Conservation (phyloP, 2,329 filamentous ascomycete species). For the Aspergillus costaricaensis region DNA sequence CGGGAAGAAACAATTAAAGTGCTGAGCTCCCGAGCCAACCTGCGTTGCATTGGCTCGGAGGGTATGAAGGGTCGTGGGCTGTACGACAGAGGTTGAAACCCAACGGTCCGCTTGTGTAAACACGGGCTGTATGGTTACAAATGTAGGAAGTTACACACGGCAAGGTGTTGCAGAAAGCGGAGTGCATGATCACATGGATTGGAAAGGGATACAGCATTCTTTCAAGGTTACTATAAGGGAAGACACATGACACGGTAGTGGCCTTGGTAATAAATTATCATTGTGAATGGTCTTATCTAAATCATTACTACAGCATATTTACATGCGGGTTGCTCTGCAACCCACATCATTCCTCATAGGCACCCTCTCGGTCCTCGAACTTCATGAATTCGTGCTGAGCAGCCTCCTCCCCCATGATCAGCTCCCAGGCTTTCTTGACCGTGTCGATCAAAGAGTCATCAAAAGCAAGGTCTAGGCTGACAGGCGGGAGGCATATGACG, state of each 20-base stretch:
- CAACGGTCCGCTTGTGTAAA: background rate
- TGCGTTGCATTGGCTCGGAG: background rate
- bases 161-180: background rate
- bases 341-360: slow-evolving; percentile 47
- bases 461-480: slow-evolving; percentile 69
- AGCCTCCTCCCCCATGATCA: slow-evolving; percentile 57
- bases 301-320: background rate
- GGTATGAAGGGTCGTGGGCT: background rate
- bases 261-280: background rate
- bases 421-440: slow-evolving; percentile 71
- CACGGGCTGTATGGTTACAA: background rate
- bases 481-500: slow-evolving; percentile 59
- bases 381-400: slow-evolving; percentile 66
- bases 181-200: background rate
- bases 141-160: background rate
- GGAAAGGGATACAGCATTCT: no score
- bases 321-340: slow-evolving; percentile 1
- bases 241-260: background rate
- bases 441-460: slow-evolving; percentile 68
- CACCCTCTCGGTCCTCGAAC: slow-evolving; percentile 73
- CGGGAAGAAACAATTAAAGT: background rate
- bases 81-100: background rate
- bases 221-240: no score
- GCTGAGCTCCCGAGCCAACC: no score
- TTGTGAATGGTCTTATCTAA: background rate